Evolutionary conservation across 805 yeast genomes (phyloP).

Genomic region (Candida corydali): DNA sequence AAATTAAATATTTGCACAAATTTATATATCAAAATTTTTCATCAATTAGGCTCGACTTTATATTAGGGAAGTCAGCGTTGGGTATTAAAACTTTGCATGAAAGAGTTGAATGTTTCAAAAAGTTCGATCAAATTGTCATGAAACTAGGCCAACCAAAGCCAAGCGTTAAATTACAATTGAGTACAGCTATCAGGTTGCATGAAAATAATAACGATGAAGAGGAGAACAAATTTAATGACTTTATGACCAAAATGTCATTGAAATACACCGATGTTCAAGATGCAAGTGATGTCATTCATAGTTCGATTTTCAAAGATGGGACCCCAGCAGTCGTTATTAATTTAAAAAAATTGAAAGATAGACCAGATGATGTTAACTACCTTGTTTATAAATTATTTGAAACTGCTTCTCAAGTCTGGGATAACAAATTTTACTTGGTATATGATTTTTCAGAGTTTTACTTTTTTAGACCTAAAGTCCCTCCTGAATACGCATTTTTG

Average conservation of each 20-base stretch:
- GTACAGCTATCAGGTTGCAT: constrained; percentile 41
- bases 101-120: constrained; percentile 25
- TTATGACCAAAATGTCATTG: constrained; percentile 64
- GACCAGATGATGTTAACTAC: constrained; percentile 42
- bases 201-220: constrained; percentile 36
- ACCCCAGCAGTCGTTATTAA: constrained; percentile 61
- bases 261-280: constrained; percentile 41
- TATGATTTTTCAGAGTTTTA: constrained; percentile 66
- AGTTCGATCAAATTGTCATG: constrained; percentile 45
- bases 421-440: constrained; percentile 56
- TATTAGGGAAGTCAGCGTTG: constrained; percentile 16
- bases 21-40: constrained; percentile 32
- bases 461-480: constrained; percentile 15
- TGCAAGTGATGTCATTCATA: constrained; percentile 50
- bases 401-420: constrained; percentile 68
- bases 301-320: constrained; percentile 69
- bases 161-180: constrained; percentile 50
- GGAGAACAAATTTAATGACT: constrained; percentile 56
- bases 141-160: constrained; percentile 55
- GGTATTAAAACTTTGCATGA: constrained; percentile 14
- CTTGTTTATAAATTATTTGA: constrained; percentile 60
- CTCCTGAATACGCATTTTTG: constrained; percentile 27
- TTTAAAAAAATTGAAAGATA: constrained; percentile 26
- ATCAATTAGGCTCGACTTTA: constrained; percentile 26
- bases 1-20: constrained; percentile 37